phyloP scores from a whole-genome alignment of 306 rosid species.

The Senna siamea region DNA sequence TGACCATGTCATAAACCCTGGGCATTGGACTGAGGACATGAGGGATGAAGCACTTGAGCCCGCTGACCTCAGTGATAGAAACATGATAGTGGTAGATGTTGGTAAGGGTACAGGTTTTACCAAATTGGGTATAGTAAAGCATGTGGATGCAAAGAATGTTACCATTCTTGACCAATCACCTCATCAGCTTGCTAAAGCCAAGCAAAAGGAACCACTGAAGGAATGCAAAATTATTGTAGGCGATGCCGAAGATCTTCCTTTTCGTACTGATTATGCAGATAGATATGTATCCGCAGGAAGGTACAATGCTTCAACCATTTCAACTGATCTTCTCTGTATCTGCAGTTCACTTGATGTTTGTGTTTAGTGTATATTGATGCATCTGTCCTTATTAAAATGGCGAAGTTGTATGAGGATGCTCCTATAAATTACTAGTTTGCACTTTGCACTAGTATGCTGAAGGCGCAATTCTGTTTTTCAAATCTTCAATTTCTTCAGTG shows the following conservation, averaged over 20 bases:
- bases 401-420: constrained; percentile 8
- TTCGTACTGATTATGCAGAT: constrained; percentile 86
- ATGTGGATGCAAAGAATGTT: constrained; percentile 88
- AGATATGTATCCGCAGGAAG: constrained; percentile 95
- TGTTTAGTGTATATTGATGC: constrained; percentile 5
- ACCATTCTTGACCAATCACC: constrained; percentile 96
- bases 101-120: constrained; percentile 95
- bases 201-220: constrained; percentile 82
- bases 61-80: constrained; percentile 71
- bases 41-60: constrained; percentile 96
- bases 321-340: background rate
- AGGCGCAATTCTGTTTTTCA: constrained; percentile 23
- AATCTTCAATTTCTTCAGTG: constrained; percentile 23
- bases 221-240: constrained; percentile 86
- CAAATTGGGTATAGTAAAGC: constrained; percentile 87
- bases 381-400: constrained; percentile 7
- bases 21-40: constrained; percentile 98
- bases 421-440: background rate
- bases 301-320: constrained; percentile 41
- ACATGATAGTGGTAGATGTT: constrained; percentile 83
- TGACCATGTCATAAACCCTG: constrained; percentile 89
- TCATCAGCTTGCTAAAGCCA: constrained; percentile 93
- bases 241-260: constrained; percentile 95
- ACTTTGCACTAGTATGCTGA: constrained; percentile 12
- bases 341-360: background rate